These are phyloP conservation scores for Solanum clarkiae DNA, from an alignment of 257 asterid genomes.

Conservation along the genomic window DNA sequence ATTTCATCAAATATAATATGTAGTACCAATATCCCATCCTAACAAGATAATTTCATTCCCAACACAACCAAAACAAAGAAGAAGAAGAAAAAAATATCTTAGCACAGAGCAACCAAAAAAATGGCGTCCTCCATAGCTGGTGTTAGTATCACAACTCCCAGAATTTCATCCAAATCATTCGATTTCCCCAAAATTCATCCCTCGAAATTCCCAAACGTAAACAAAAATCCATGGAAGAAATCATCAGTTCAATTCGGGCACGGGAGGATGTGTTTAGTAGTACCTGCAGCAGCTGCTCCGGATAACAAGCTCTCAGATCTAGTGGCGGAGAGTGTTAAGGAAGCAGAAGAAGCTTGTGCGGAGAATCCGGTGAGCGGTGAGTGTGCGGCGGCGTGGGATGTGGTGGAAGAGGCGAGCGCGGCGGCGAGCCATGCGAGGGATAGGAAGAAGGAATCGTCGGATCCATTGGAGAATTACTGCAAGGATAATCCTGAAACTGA, in stretches of 20 bases:
- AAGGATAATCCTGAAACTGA: conserved; percentile 89
- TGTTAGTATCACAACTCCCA: conserved; percentile 36
- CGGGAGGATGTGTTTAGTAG: conserved; percentile 4
- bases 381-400: conserved; percentile 99
- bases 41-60: not conserved
- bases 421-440: conserved; percentile 92
- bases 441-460: conserved; percentile 41
- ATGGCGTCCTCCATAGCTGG: conserved; percentile 65
- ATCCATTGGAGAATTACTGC: conserved; percentile 72
- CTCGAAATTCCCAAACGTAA: conserved; percentile 1
- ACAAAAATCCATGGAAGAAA: conserved; percentile 2
- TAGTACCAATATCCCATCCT: not conserved
- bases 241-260: conserved; percentile 16
- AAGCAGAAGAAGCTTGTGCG: conserved; percentile 58
- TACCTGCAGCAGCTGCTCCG: conserved; percentile 41
- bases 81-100: not conserved
- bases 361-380: conserved; percentile 64
- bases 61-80: not conserved
- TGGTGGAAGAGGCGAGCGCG: conserved; percentile 98
- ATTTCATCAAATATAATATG: not conserved
- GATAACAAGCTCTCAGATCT: conserved; percentile 44
- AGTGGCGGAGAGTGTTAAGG: conserved; percentile 83
- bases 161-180: conserved; percentile 17
- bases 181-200: conserved; percentile 13
- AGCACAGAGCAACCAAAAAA: not conserved